Evolutionary conservation across 495 filamentous ascomycete species (phyloP).

Genomic region (Penicillium argentinense): DNA sequence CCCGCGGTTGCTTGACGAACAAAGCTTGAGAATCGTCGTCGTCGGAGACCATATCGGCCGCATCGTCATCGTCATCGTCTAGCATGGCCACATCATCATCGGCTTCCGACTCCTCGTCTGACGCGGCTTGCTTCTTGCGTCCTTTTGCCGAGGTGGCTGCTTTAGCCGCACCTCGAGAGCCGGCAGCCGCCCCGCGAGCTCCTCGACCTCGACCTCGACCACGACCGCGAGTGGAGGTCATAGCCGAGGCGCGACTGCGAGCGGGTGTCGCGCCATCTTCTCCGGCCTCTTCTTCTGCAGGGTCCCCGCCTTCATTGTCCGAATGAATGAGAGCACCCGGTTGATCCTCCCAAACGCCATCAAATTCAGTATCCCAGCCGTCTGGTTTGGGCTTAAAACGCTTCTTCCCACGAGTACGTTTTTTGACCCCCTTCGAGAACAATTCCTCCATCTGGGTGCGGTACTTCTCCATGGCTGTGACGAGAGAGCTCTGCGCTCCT

Average conservation of each 20-base stretch:
- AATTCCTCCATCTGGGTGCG: conserved; percentile 68
- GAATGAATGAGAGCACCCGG: conserved; percentile 64
- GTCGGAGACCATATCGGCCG: conserved; percentile 29
- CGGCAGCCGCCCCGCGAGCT: conserved; percentile 42
- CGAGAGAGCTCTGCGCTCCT: conserved; percentile 54
- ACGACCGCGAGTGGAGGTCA: conserved; percentile 46
- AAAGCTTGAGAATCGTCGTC: conserved; percentile 50
- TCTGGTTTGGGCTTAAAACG: conserved; percentile 76
- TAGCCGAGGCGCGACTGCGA: conserved; percentile 22
- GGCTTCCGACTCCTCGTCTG: conserved; percentile 61
- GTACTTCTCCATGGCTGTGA: conserved; percentile 68
- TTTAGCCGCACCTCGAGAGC: conserved; percentile 36
- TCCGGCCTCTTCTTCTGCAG: conserved; percentile 46
- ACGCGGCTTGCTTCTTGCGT: conserved; percentile 47
- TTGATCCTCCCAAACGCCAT: conserved; percentile 83
- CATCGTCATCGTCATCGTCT: conserved; percentile 59
- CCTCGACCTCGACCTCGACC: conserved; percentile 54
- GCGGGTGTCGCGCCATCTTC: conserved; percentile 38
- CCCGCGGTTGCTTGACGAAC: conserved; percentile 53
- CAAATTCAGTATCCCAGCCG: conserved; percentile 80
- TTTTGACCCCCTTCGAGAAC: conserved; percentile 67
- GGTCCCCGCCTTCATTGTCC: conserved; percentile 51
- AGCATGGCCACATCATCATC: conserved; percentile 66
- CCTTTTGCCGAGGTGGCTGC: conserved; percentile 38
- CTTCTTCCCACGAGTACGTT: conserved; percentile 55